phyloP scores from a whole-genome alignment of 805 yeast genomes.

The Metschnikowia peoriensis region DNA sequence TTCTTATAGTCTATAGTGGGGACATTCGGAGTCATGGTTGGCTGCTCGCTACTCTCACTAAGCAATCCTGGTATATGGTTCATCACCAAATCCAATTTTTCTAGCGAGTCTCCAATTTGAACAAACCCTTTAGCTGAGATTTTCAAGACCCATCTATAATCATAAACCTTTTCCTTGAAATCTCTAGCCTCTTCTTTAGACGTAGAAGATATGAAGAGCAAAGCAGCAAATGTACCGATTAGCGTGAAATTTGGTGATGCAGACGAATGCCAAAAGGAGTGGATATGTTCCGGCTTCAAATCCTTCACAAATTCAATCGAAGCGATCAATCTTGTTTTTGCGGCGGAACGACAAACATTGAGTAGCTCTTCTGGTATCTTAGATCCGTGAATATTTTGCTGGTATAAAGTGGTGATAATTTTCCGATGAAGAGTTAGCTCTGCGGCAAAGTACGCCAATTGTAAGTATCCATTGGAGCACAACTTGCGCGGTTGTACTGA shows the following conservation, averaged over 20 bases:
- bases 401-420: slow-evolving; percentile 55
- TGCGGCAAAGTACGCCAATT: slow-evolving; percentile 83
- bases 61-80: slow-evolving; percentile 72
- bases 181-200: slow-evolving; percentile 58
- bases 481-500: slow-evolving; percentile 58
- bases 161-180: slow-evolving; percentile 66
- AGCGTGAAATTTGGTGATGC: slow-evolving; percentile 75
- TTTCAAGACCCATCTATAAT: slow-evolving; percentile 74
- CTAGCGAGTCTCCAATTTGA: slow-evolving; percentile 73
- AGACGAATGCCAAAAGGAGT: slow-evolving; percentile 87
- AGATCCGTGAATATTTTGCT: slow-evolving; percentile 32
- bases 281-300: slow-evolving; percentile 77
- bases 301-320: slow-evolving; percentile 77
- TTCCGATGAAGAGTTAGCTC: slow-evolving; percentile 84
- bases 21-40: slow-evolving; percentile 36
- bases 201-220: slow-evolving; percentile 67
- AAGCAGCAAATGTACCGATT: slow-evolving; percentile 85
- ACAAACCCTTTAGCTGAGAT: slow-evolving; percentile 74
- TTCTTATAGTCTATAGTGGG: slow-evolving; percentile 24
- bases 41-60: slow-evolving; percentile 37
- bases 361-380: slow-evolving; percentile 37
- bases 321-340: slow-evolving; percentile 75
- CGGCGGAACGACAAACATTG: slow-evolving; percentile 78
- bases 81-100: slow-evolving; percentile 67
- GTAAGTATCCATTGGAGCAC: slow-evolving; percentile 75